These are phyloP conservation scores for Paspalum notatum DNA, from an alignment of 176 grass and related monocot species.

Conservation along the genomic window DNA sequence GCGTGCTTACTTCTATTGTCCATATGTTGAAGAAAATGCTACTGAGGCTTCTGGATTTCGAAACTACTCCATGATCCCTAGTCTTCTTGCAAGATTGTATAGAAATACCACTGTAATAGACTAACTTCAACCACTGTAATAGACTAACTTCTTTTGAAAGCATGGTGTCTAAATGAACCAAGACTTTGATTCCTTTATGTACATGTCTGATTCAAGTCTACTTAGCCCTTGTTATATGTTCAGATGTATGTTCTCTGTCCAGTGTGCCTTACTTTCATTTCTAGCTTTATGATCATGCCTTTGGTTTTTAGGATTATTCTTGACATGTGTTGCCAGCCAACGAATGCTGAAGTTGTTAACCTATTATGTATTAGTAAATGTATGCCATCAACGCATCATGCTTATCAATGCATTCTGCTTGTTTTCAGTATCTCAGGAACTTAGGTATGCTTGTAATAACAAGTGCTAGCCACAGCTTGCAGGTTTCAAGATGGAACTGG, in stretches of 20 bases:
- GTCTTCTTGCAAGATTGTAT: conserved; percentile 1
- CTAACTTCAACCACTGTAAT: not conserved
- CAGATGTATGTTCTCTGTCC: conserved; percentile 1
- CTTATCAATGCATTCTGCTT: not conserved
- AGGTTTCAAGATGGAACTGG: conserved; percentile 97
- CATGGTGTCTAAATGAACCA: not conserved
- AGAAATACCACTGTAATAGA: not conserved
- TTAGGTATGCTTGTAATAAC: conserved; percentile 44
- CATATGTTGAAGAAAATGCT: conserved; percentile 14
- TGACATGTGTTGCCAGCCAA: conserved; percentile 23
- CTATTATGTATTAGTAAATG: conserved; percentile 6
- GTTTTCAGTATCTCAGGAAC: conserved; percentile 15
- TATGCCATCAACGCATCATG: conserved; percentile 11
- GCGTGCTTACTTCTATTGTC: conserved; percentile 1
- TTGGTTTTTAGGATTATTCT: conserved; percentile 15
- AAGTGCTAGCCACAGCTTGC: conserved; percentile 74
- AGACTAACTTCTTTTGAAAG: conserved; percentile 4
- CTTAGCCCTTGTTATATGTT: conserved; percentile 24
- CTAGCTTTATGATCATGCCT: conserved; percentile 12
- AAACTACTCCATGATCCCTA: conserved; percentile 4
- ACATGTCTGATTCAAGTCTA: conserved; percentile 1
- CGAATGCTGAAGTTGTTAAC: conserved; percentile 30
- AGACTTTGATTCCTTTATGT: conserved; percentile 16
- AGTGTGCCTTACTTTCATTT: conserved; percentile 21
- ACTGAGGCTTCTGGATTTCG: not conserved